These are phyloP conservation scores for Zygoascus bituminiphila DNA, from an alignment of 805 yeast genomes.

Conservation along the genomic window DNA sequence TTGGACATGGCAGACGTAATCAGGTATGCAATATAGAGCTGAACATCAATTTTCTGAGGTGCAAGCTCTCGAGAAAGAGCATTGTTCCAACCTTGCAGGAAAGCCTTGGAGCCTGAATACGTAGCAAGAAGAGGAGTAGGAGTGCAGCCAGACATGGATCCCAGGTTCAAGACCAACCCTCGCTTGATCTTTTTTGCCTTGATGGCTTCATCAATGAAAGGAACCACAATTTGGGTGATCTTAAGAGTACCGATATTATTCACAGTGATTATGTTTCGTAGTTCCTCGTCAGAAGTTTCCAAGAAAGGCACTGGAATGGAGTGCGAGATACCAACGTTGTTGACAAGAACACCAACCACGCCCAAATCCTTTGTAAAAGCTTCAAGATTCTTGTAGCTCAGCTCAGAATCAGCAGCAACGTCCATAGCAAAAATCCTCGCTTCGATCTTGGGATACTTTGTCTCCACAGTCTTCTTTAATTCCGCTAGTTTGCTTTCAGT, in stretches of 20 bases:
- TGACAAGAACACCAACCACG: constrained; percentile 63
- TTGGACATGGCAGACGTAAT: constrained; percentile 96
- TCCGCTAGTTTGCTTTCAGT: constrained; percentile 66
- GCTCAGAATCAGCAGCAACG: constrained; percentile 53
- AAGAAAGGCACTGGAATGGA: constrained; percentile 89
- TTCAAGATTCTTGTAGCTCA: constrained; percentile 47
- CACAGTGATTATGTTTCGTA: constrained; percentile 72
- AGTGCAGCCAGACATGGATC: constrained; percentile 89
- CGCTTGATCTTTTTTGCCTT: constrained; percentile 26
- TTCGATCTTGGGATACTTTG: constrained; percentile 46
- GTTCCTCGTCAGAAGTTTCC: constrained; percentile 68
- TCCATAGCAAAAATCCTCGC: constrained; percentile 71
- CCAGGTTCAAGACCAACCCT: constrained; percentile 87
- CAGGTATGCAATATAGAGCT: constrained; percentile 74
- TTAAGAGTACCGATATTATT: constrained; percentile 79
- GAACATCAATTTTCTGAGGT: constrained; percentile 68
- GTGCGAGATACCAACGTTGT: constrained; percentile 94
- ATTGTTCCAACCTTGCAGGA: constrained; percentile 85
- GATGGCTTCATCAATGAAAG: constrained; percentile 53
- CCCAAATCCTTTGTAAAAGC: constrained; percentile 35
- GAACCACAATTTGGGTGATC: constrained; percentile 73
- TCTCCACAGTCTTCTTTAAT: constrained; percentile 53
- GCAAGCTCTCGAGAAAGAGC: constrained; percentile 82
- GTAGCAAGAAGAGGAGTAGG: constrained; percentile 91
- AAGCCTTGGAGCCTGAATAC: constrained; percentile 93